phyloP scores from a whole-genome alignment of 768 basidiomycete species.

The Cyclocybe aegerita region DNA sequence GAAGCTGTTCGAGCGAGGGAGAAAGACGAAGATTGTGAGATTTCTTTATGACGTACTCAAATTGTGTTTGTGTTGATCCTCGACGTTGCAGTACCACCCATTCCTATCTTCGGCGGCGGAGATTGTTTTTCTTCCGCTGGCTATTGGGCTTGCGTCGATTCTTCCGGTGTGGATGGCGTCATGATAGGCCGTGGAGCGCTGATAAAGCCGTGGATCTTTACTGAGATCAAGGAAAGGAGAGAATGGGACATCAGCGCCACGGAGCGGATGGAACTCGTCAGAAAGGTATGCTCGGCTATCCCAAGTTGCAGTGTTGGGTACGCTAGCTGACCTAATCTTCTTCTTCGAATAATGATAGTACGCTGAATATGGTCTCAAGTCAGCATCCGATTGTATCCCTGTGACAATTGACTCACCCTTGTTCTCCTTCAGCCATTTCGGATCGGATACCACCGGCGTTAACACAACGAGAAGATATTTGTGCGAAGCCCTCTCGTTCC shows the following conservation, averaged over 20 bases:
- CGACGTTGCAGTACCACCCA: conserved; percentile 54
- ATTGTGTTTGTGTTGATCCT: neutral
- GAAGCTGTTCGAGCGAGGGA: conserved; percentile 72
- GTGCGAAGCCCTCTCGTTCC: conserved; percentile 94
- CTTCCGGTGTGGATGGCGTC: conserved; percentile 87
- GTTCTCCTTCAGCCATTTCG: conserved; percentile 61
- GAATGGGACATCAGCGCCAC: conserved; percentile 93
- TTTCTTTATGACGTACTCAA: neutral
- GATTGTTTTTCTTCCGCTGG: conserved; percentile 89
- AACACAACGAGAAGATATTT: conserved; percentile 92
- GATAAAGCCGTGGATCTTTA: conserved; percentile 97
- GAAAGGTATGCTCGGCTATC: conserved; percentile 50
- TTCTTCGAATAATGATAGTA: conserved; percentile 44
- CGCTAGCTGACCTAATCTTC: neutral
- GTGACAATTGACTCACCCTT: neutral
- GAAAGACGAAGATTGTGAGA: conserved; percentile 69
- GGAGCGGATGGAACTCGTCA: conserved; percentile 78
- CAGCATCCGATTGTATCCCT: conserved; percentile 41
- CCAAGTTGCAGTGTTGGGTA: neutral
- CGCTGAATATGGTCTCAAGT: conserved; percentile 75
- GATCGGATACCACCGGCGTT: conserved; percentile 84
- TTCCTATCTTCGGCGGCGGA: conserved; percentile 97
- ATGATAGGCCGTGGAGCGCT: conserved; percentile 96
- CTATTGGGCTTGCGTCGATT: conserved; percentile 76
- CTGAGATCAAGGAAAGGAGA: conserved; percentile 87